Evolutionary conservation across 345 rosid genomes (phyloP), one percentile per base, ranked within the genome.

Genomic region (Acer saccharum): DNA sequence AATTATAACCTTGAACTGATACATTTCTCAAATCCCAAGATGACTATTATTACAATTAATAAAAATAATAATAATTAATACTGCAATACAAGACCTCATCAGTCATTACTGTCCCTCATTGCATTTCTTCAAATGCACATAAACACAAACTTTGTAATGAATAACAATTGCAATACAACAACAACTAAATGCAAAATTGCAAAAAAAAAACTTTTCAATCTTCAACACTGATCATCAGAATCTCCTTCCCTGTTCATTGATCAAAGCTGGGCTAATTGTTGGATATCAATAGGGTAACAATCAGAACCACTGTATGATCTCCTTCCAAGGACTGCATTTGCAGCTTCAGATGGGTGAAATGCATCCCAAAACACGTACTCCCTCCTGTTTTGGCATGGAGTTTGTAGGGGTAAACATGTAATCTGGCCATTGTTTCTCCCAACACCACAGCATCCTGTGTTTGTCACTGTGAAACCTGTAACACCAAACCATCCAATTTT

Each of bases 361-460:
- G 93, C 89, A 17, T 92, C 97, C 97, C 97, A 91, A 60, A 91
- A 92, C 68, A 88, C 77, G 23, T 91, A 87, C 1, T 87, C 87
- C 4, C 75, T 83, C 71, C 94, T 84, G 74, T 89, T 74, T 41
- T 17, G 76, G 82, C 97, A 92, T 0, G 97, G 94, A 20, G 75
- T 83, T 74, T 87, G 90, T 27, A 57, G 41, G 3, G 97, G 97
- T 73, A 92, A 80, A 75, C 97, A 92, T 17, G 93, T 91, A 57
- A 90, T 86, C 76, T 92, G 97, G 25, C 97, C 97, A 5, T 87
- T 90, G 81, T 92, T 92, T 72, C 93, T 87, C 35, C 97, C 97
- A 0, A 88, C 89, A 9, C 97, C 97, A 25, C 95, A 92, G 67
- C 97, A 92, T 11, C 95, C 97, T 0, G 86, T 80, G 70, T 89